phyloP scores from a whole-genome alignment of 148 eudicot species.

The Camellia sinensis region DNA sequence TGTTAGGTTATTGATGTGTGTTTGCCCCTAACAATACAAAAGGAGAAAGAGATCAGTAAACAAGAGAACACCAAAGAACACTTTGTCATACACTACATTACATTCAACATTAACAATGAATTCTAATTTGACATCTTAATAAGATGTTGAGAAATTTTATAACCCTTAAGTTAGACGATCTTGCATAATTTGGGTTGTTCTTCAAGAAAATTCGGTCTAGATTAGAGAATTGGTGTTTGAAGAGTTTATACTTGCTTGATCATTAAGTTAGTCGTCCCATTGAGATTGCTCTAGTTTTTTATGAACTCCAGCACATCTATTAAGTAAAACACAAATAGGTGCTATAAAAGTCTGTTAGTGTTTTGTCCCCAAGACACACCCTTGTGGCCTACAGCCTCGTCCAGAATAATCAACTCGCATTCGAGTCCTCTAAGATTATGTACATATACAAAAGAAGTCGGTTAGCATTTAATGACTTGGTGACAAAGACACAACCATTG shows the following conservation, averaged over 20 bases:
- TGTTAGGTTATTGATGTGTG: too few species aligned
- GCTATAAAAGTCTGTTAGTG: background rate
- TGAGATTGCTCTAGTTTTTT: background rate
- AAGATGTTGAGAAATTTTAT: background rate
- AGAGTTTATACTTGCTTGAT: background rate
- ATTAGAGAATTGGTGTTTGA: background rate
- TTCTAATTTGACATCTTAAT: background rate
- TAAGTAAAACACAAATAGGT: background rate
- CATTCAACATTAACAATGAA: background rate
- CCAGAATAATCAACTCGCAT: background rate
- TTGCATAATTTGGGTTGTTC: background rate
- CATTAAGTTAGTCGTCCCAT: constrained; percentile 1
- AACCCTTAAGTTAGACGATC: background rate
- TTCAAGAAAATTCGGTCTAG: background rate
- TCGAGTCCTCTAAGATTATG: background rate
- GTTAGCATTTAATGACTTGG: background rate
- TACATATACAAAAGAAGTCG: background rate
- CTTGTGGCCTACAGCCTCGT: constrained; percentile 1
- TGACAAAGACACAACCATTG: background rate
- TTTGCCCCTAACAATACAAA: too few species aligned
- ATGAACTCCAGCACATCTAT: background rate
- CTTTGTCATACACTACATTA: background rate
- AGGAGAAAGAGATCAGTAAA: background rate
- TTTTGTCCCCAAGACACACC: background rate
- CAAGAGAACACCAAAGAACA: background rate